Percentiles rank a stretch among this genome's conserved stretches.
Conservation (phyloP, 352 stramenopile species). For the Poterioochromonas sp. region DNA sequence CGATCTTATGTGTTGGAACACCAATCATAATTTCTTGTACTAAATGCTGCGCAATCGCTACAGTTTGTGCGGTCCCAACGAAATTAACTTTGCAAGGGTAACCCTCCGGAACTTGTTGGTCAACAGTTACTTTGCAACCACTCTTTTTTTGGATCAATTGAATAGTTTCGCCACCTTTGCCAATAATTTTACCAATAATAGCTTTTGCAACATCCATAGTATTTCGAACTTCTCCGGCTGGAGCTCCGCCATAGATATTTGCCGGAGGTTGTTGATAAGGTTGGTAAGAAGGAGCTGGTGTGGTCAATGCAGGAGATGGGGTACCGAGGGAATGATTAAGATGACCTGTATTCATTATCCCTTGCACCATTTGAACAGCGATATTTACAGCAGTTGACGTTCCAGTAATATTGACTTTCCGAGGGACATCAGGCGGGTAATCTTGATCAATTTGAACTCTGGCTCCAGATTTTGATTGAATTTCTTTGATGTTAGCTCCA, state of each 20-base stretch:
- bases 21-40: neutral
- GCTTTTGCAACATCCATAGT: constrained; percentile 26
- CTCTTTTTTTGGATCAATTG: constrained; percentile 21
- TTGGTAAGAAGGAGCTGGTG: neutral
- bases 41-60: neutral
- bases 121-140: constrained; percentile 18
- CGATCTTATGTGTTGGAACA: neutral
- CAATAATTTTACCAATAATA: constrained; percentile 36
- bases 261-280: neutral
- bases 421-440: constrained; percentile 20
- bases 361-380: neutral
- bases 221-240: neutral
- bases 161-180: constrained; percentile 37
- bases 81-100: constrained; percentile 34
- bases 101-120: constrained; percentile 36
- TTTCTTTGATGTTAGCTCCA: constrained; percentile 23
- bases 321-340: neutral
- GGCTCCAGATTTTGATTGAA: constrained; percentile 25
- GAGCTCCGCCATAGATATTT: neutral
- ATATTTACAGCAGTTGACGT: neutral
- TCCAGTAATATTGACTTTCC: constrained; percentile 31
- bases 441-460: constrained; percentile 34
- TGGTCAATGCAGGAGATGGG: neutral
- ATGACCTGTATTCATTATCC: neutral
- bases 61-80: neutral